These are phyloP conservation scores for Pythium phragmiticola DNA, from an alignment of 352 stramenopile genomes.

Conservation along the genomic window DNA sequence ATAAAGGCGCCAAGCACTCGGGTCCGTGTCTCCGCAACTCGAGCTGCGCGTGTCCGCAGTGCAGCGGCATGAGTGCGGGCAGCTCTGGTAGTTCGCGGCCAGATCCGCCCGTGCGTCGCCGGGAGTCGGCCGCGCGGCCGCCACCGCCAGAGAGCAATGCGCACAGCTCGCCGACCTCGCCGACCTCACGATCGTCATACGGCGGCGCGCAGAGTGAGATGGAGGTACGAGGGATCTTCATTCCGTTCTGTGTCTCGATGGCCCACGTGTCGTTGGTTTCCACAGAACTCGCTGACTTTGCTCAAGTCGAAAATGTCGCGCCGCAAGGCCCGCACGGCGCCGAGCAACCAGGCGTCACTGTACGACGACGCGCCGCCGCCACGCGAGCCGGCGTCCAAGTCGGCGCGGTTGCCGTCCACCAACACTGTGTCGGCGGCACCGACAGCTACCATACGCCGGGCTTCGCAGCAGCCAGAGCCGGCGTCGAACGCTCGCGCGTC, in stretches of 20 bases:
- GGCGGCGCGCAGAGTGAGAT: slow-evolving; percentile 39
- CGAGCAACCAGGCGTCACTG: slow-evolving; percentile 63
- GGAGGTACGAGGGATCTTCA: slow-evolving; percentile 32
- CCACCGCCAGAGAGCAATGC: slow-evolving; percentile 26
- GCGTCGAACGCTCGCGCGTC: slow-evolving; percentile 3
- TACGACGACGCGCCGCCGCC: slow-evolving; percentile 56
- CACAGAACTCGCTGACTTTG: slow-evolving; percentile 64
- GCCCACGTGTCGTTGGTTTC: not conserved
- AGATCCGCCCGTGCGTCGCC: slow-evolving; percentile 35
- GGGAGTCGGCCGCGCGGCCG: slow-evolving; percentile 30
- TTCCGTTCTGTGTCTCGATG: not conserved
- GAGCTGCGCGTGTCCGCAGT: slow-evolving; percentile 69
- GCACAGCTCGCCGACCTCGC: slow-evolving; percentile 29
- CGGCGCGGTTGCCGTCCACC: slow-evolving; percentile 16
- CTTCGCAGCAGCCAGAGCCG: not conserved
- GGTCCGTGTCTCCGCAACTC: slow-evolving; percentile 70
- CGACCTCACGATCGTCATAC: slow-evolving; percentile 27
- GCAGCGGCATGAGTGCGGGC: slow-evolving; percentile 21
- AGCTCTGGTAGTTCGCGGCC: slow-evolving; percentile 10
- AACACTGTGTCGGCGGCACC: slow-evolving; percentile 1
- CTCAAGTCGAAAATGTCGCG: slow-evolving; percentile 84
- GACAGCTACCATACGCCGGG: slow-evolving; percentile 2
- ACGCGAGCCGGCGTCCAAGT: slow-evolving; percentile 29
- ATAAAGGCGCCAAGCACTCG: slow-evolving; percentile 29
- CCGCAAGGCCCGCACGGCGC: slow-evolving; percentile 64